Base-by-base conservation (phyloP, 148 eudicot species). In the Cornus florida region DNA sequence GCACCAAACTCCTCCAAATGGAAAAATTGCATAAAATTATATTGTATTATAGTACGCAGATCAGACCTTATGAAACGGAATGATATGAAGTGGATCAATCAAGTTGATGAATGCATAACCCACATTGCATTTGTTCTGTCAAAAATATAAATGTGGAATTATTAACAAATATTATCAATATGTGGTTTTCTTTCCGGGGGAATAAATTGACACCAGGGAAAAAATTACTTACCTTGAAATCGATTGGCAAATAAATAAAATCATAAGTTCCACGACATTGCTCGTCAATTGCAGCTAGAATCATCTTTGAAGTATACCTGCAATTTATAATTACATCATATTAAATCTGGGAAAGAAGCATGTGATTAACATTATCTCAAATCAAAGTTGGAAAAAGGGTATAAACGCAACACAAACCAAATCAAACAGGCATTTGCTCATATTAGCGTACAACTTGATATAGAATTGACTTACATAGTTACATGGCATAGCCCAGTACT, bases 291-390 rank as follows among this genome's bases (percentile, higher is more conserved):
- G 91, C 83, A 75, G 91, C 88, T 79, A 92, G 77, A 69, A 92
- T 90, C 97, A 92, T 92, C 78, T 90, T 89, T 66, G 97, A 92
- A 69, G 92, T 89, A 79, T 92, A 92, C 91, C 97, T 92, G 80
- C 43, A 20, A 69, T 77, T 69, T 17, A 53, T 22, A 46, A 69
- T 66, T 14, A 56, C 17, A 73, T 73, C 22, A 28, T 46, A 60
- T 76, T 2, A 74, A 82, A 75, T 38, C 24, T n/a, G 9, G 3
- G 73, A 67, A 33, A 73, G 64, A 62, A 7, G 7, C 59, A 19
- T 10, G 32, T 46, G 43, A 53, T 14, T 28, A 56, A 69, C 20
- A 39, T 43, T 28, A 59, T 31, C 64, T 31, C 31, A 32, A 62
- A 67, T 23, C 19, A 22, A 71, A 43, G 28, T 39, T 76, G 69